These are phyloP conservation scores for Scheffersomyces insectosa DNA, from an alignment of 1,139 yeast genomes.

Conservation along the genomic window DNA sequence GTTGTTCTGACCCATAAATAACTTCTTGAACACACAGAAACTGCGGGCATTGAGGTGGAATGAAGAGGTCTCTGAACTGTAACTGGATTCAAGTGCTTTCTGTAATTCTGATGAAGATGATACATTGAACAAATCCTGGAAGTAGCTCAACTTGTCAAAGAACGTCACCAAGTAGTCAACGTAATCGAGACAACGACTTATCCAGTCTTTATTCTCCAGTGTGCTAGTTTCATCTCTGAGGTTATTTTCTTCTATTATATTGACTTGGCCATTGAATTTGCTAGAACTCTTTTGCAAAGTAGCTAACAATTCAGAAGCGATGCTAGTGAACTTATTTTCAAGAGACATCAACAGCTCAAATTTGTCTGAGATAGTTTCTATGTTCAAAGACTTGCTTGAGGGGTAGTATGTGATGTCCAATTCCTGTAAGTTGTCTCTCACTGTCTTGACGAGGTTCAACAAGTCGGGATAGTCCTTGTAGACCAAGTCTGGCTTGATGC, in stretches of 20 bases:
- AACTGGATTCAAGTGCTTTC: constrained; percentile 8
- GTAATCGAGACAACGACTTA: constrained; percentile 9
- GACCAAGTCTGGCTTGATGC: constrained; percentile 17
- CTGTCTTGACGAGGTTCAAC: constrained; percentile 6
- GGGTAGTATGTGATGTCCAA: constrained; percentile 15
- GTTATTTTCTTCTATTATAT: neutral
- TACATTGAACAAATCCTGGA: constrained; percentile 10
- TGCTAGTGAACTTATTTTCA: constrained; percentile 2
- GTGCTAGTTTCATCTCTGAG: neutral
- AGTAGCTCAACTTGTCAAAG: constrained; percentile 17
- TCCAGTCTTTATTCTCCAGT: constrained; percentile 3
- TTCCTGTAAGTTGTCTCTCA: constrained; percentile 10
- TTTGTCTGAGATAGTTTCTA: constrained; percentile 15
- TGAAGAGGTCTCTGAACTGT: neutral
- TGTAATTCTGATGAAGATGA: constrained; percentile 9
- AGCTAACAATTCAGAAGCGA: neutral
- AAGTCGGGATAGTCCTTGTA: constrained; percentile 21
- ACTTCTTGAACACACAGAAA: neutral
- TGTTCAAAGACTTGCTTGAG: constrained; percentile 13
- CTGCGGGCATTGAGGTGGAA: neutral
- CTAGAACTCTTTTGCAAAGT: neutral
- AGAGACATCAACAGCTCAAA: constrained; percentile 10
- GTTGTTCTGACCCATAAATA: neutral
- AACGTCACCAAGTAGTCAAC: constrained; percentile 16
- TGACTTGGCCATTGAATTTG: neutral